Base-by-base conservation (phyloP, 768 basidiomycete species). In the Pleurotus sapidus region DNA sequence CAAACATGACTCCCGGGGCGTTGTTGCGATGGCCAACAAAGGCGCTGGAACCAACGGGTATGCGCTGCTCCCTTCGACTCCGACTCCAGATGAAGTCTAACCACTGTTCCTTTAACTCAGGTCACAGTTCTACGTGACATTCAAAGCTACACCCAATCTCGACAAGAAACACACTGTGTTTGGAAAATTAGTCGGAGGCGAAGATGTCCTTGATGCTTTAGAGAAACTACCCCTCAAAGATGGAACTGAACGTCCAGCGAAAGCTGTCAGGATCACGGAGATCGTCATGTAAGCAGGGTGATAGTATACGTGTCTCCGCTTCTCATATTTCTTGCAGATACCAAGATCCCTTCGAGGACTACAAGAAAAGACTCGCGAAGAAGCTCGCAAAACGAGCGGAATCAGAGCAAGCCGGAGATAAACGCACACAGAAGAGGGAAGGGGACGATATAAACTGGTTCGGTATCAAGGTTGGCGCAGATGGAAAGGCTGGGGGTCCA, bases 111-210 rank as follows among this genome's bases (percentile, higher is more conserved):
- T 14, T 46, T 20, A 42, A 46, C 15, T 37, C 3, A 93, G 93
- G 12, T 93, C 93, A 2, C 96, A 98, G 67, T 99, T 93, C 73
- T 98, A 93, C 70, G 67, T 98, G 46, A 95, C 96, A 0, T 98
- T 98, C 79, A 83, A 79, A 53, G 73, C 87, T 1, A 82, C 93
- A 5, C 81, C 91, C 0, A 85, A 98, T 69, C 83, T 99, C 18
- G 91, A 98, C 71, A 89, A 86, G 59, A 95, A 95, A 66, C 94
- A 95, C 66, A 95, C 95, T 0, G 97, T 98, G 2, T 99, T 98
- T 66, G 97, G 97, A 2, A 95, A 96, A 63, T 79, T 98, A 12
- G 95, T 99, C 2, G 97, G 97, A 7, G 97, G 96, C 17, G 92
- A 96, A 68, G 92, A 95, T 25, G 86, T 96, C 5, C 76, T 98